Evolutionary conservation across 768 basidiomycete genomes (phyloP).

Genomic region (Podaxis pistillaris): DNA sequence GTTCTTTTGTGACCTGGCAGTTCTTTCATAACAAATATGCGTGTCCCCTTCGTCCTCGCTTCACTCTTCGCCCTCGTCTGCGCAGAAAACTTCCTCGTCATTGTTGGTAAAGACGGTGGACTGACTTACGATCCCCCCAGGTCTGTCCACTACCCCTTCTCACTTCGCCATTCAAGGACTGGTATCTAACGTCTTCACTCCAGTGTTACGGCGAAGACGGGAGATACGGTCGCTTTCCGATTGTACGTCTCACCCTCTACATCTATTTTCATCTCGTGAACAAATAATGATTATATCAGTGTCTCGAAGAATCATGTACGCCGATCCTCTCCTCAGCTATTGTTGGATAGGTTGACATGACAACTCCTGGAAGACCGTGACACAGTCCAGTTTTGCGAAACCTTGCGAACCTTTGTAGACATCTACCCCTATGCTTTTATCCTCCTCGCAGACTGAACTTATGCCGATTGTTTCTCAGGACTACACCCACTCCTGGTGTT

Average conservation of each 20-base stretch:
- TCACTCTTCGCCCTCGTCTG: constrained; percentile 26
- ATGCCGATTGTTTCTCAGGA: constrained; percentile 16
- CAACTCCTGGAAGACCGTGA: constrained; percentile 30
- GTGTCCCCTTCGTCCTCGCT: constrained; percentile 22
- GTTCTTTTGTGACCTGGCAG: neutral
- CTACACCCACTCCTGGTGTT: constrained; percentile 24
- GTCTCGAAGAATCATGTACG: constrained; percentile 39
- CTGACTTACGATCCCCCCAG: constrained; percentile 27
- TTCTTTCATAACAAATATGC: constrained; percentile 18
- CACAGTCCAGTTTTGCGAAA: constrained; percentile 37
- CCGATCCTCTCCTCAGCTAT: neutral
- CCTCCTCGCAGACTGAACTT: neutral
- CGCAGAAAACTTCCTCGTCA: constrained; percentile 30
- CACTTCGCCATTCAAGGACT: neutral
- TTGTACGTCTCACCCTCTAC: constrained; percentile 28
- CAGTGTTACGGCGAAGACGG: constrained; percentile 32
- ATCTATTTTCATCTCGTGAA: neutral
- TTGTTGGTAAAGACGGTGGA: constrained; percentile 29
- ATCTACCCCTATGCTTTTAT: neutral
- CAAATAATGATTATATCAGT: constrained; percentile 19
- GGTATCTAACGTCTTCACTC: neutral
- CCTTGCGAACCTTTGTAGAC: constrained; percentile 33
- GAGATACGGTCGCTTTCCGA: constrained; percentile 46
- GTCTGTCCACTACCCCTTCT: constrained; percentile 18
- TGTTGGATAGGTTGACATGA: neutral